These are phyloP conservation scores for Mrakia hoshinonis DNA, from an alignment of 768 basidiomycete genomes.

Conservation along the genomic window DNA sequence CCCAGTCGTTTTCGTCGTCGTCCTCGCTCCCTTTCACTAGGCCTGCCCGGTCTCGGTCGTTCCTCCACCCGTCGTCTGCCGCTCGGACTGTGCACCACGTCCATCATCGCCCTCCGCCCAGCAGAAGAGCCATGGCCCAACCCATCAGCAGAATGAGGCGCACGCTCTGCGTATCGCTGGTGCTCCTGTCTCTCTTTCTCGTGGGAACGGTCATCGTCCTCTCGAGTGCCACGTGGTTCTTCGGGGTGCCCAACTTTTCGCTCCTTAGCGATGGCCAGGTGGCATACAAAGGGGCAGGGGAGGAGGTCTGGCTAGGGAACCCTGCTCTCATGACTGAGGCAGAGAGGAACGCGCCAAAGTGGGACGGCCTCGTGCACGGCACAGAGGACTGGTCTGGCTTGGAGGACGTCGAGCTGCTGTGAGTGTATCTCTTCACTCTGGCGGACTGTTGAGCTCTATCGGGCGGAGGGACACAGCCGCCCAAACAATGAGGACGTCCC, in stretches of 20 bases:
- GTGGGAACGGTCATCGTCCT: conserved; percentile 83
- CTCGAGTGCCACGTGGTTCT: conserved; percentile 81
- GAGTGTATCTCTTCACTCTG: conserved; percentile 21
- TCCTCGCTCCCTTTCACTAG: too few species aligned
- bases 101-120: too few species aligned
- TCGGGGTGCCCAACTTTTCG: conserved; percentile 66
- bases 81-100: too few species aligned
- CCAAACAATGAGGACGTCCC: too few species aligned
- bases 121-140: too few species aligned
- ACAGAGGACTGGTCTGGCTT: conserved; percentile 37
- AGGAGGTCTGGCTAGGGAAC: too few species aligned
- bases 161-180: conserved; percentile 46
- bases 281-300: too few species aligned
- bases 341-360: conserved; percentile 42
- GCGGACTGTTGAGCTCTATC: neutral
- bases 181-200: conserved; percentile 55
- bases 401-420: conserved; percentile 37
- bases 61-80: too few species aligned
- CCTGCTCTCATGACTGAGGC: conserved; percentile 66
- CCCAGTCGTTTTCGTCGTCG: too few species aligned
- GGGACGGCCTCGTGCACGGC: conserved; percentile 37
- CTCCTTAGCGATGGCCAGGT: too few species aligned
- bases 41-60: too few species aligned
- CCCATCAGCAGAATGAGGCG: neutral
- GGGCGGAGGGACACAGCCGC: neutral